Evolutionary conservation across 2,329 filamentous ascomycete species (phyloP).

Genomic region (Fusarium devonianum): DNA sequence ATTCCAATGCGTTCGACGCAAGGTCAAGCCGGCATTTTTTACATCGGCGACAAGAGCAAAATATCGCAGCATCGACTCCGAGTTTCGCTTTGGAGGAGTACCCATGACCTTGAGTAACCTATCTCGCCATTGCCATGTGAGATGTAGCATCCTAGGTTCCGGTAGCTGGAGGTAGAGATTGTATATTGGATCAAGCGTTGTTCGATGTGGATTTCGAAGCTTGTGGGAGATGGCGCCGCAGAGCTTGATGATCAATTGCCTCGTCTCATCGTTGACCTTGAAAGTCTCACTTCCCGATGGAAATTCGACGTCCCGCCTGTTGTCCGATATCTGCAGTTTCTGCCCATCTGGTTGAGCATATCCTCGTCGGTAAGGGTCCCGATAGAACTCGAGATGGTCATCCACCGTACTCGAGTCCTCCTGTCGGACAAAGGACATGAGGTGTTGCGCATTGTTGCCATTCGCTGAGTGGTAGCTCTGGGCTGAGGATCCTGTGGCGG

Average conservation of each 20-base stretch:
- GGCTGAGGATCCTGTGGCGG: slow-evolving; percentile 23
- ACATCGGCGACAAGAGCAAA: slow-evolving; percentile 86
- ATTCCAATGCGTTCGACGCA: slow-evolving; percentile 80
- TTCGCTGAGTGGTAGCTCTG: slow-evolving; percentile 17
- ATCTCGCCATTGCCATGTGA: slow-evolving; percentile 63
- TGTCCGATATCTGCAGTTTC: slow-evolving; percentile 58
- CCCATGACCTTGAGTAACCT: slow-evolving; percentile 73
- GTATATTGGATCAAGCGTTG: slow-evolving; percentile 56
- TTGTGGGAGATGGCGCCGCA: slow-evolving; percentile 51
- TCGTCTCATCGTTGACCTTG: slow-evolving; percentile 46
- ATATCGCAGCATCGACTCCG: slow-evolving; percentile 78
- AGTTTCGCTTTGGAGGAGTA: slow-evolving; percentile 62
- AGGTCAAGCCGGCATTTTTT: slow-evolving; percentile 72
- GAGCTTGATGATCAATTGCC: slow-evolving; percentile 49
- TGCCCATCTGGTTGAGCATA: slow-evolving; percentile 61
- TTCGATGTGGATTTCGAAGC: slow-evolving; percentile 51
- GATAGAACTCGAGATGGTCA: slow-evolving; percentile 60
- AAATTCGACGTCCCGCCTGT: slow-evolving; percentile 55
- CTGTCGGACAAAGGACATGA: slow-evolving; percentile 61
- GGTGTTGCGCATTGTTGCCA: slow-evolving; percentile 49
- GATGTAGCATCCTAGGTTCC: slow-evolving; percentile 59
- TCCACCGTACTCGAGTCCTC: slow-evolving; percentile 58
- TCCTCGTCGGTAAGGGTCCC: slow-evolving; percentile 61
- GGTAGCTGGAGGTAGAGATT: slow-evolving; percentile 59
- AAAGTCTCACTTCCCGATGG: slow-evolving; percentile 53